Base-by-base conservation (phyloP, 805 yeast genomes). In the Debaryomyces castellii region DNA sequence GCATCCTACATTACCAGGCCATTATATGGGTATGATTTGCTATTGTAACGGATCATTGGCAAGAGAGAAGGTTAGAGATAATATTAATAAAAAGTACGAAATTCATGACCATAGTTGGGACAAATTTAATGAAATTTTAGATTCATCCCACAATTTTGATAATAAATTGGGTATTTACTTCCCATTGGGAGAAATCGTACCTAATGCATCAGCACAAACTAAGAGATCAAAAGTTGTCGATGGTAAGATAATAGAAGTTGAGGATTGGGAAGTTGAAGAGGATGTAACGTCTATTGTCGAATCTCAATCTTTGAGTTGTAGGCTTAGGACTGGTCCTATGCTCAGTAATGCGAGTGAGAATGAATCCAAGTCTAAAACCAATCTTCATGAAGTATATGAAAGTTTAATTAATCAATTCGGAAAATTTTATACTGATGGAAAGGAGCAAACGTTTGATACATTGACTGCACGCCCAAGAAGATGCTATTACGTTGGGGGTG, bases 11-110 rank as follows among this genome's bases (percentile, higher is more conserved):
- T 78, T 87, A 50, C 78, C 80, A 0, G 75, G 74, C 30, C 82
- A 85, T 30, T 90, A 82, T 62, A 91, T 90, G 97, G 96, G 95
- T 18, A 90, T 90, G 97, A 80, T 91, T 44, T 90, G 97, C 62
- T 90, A 90, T 63, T 87, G 95, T 59, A 90, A 90, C 62, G 97
- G 97, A 0, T 79, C 96, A 0, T 68, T 90, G 40, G 96, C 97
- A 0, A 73, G 97, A 51, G 96, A 90, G 57, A 74, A 76, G 46
- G 73, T 89, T 9, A 74, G 94, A 41, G 85, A 89, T 62, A 71
- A 67, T 20, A 49, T 89, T 24, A 86, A 85, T 57, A 63, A 65
- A 33, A 70, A 76, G 53, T 66, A 69, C 45, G 55, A 59, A 1
- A 48, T 58, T 11, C 52, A 56, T 2, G 62, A 63, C 4, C 51